These are phyloP conservation scores for Xylariales sp. DNA, from an alignment of 2,329 filamentous ascomycete genomes.

Conservation along the genomic window DNA sequence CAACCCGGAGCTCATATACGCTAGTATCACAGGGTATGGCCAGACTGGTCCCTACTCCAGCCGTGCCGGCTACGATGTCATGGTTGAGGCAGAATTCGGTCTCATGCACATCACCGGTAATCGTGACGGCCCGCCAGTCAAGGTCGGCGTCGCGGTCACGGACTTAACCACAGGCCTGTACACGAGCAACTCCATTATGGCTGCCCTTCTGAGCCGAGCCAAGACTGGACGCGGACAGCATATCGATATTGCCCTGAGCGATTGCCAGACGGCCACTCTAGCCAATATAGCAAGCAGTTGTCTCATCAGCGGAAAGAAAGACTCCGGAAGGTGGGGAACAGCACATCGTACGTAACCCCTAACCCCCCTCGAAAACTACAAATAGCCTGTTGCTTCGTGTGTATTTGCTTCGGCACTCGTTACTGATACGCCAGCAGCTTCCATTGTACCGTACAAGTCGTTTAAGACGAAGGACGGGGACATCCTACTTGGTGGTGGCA, in stretches of 20 bases:
- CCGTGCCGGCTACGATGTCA: slow-evolving; percentile 94
- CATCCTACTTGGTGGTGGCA: slow-evolving; percentile 68
- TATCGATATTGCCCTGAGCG: slow-evolving; percentile 85
- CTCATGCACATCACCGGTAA: slow-evolving; percentile 97
- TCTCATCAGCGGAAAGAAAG: slow-evolving; percentile 80
- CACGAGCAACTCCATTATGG: slow-evolving; percentile 93
- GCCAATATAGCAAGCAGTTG: slow-evolving; percentile 95
- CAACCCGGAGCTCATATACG: slow-evolving; percentile 86
- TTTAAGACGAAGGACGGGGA: slow-evolving; percentile 72
- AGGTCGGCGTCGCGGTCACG: slow-evolving; percentile 95
- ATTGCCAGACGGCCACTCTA: slow-evolving; percentile 91
- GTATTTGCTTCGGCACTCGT: no score
- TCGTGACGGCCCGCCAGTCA: slow-evolving; percentile 85
- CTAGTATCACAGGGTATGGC: slow-evolving; percentile 94
- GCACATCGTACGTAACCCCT: slow-evolving; percentile 75
- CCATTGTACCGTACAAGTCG: slow-evolving; percentile 91
- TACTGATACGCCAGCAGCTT: no score
- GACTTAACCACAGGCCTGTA: slow-evolving; percentile 94
- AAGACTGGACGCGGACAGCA: slow-evolving; percentile 81
- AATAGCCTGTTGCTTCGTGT: no score
- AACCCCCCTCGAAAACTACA: no score
- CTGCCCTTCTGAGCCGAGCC: slow-evolving; percentile 72
- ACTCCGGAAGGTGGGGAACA: slow-evolving; percentile 90
- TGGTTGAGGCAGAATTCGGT: slow-evolving; percentile 98
- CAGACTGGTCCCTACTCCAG: slow-evolving; percentile 88